These are phyloP conservation scores for Pneumocystis murina DNA, from an alignment of 1,139 yeast species.

Conservation along the genomic window DNA sequence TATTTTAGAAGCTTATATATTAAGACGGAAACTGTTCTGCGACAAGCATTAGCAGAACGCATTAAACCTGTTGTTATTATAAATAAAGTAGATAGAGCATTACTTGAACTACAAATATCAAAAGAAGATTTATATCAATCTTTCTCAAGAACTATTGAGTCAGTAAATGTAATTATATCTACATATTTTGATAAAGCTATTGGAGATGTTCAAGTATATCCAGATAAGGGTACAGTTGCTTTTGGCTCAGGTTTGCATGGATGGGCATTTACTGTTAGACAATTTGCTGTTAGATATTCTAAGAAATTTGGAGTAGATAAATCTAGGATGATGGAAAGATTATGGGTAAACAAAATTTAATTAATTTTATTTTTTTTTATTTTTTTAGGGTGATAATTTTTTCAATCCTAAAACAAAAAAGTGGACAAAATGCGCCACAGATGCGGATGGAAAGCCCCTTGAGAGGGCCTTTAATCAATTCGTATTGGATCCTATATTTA, in stretches of 20 bases:
- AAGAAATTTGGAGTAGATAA: conserved; percentile 99
- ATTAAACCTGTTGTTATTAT: conserved; percentile 96
- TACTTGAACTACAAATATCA: conserved; percentile 95
- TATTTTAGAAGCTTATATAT: background rate
- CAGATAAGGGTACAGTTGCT: conserved; percentile 98
- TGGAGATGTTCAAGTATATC: conserved; percentile 98
- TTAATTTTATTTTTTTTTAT: background rate
- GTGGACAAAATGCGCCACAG: conserved; percentile 95
- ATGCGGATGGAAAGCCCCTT: conserved; percentile 85
- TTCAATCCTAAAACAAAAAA: conserved; percentile 99
- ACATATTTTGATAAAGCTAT: conserved; percentile 81
- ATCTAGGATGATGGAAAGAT: conserved; percentile 94
- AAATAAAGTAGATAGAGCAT: conserved; percentile 99
- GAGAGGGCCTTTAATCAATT: conserved; percentile 99
- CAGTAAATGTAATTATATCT: conserved; percentile 95
- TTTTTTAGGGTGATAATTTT: conserved; percentile 70
- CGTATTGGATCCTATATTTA: conserved; percentile 97
- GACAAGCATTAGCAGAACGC: conserved; percentile 99
- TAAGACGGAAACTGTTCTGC: conserved; percentile 90
- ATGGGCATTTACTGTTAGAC: conserved; percentile 99
- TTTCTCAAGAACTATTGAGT: conserved; percentile 96
- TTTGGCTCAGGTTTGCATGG: conserved; percentile 99
- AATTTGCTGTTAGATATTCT: conserved; percentile 95
- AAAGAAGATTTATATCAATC: conserved; percentile 98
- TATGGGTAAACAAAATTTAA: conserved; percentile 39